A percentile compares a stretch with the other conserved stretches of the same genome.
phyloP scores from a whole-genome alignment of 306 rosid genomes.

The Coriaria nepalensis region DNA sequence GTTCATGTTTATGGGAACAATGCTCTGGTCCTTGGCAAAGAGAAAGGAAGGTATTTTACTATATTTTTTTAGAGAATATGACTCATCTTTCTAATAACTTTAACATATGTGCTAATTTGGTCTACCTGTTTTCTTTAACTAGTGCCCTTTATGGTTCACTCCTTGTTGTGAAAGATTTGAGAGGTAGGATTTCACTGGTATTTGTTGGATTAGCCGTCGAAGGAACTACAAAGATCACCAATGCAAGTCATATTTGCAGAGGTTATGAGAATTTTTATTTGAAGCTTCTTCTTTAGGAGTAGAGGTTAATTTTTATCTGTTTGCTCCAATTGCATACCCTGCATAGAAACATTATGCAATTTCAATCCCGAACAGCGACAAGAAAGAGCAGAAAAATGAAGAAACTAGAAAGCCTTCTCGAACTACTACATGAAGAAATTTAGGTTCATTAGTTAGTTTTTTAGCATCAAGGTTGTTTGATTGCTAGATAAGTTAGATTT shows the following conservation, averaged over 20 bases:
- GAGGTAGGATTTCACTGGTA: slow-evolving; percentile 24
- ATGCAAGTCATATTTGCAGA: slow-evolving; percentile 17
- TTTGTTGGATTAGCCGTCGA: slow-evolving; percentile 19
- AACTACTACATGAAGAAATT: no score
- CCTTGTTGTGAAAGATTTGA: slow-evolving; percentile 19
- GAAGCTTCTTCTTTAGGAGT: slow-evolving; percentile 22
- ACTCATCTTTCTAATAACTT: no score
- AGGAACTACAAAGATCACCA: slow-evolving; percentile 20
- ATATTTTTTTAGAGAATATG: no score
- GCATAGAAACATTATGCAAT: no score
- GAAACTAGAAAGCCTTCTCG: no score
- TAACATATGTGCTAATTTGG: no score
- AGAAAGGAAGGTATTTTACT: slow-evolving; percentile 17
- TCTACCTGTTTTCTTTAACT: neutral
- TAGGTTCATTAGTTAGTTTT: no score
- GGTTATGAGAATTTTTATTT: slow-evolving; percentile 20
- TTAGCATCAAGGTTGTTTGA: no score
- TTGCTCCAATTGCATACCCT: slow-evolving; percentile 3
- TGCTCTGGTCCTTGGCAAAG: slow-evolving; percentile 24
- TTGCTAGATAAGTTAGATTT: no score
- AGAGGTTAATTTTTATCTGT: slow-evolving; percentile 16
- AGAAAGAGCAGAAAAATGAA: no score
- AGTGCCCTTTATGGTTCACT: slow-evolving; percentile 17
- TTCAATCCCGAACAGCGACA: no score
- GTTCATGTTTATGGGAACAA: slow-evolving; percentile 23